Evolutionary conservation across 495 filamentous ascomycete species (phyloP), one percentile per base, ranked within the genome.

Genomic region (Lentithecium fluviatile): DNA sequence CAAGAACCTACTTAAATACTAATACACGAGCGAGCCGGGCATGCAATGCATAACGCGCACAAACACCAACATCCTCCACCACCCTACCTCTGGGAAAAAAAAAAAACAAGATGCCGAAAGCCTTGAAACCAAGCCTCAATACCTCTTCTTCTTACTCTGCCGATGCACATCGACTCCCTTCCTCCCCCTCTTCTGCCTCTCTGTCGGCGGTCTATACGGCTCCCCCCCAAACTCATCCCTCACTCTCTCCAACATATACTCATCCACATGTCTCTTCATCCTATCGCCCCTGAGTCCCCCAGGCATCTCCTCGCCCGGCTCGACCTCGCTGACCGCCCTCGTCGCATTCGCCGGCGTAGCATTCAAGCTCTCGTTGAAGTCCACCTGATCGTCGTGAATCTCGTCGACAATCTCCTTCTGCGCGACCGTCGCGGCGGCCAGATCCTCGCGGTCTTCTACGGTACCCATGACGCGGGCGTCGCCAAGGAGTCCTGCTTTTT

Each of bases 371-470:
- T 96, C 94, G n/a, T 85, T 84, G 67, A 97, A 97, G 66, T 99
- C 94, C 0, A 83, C 90, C 32, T 90, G 91, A 59, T 97, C 94
- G 46, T 88, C 86, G 68, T 90, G 84, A 29, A 85, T 80, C 36
- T 89, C 87, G 69, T 91, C 86, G 40, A 86, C 82, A 23, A 95
- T 83, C 68, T 97, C 94, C 67, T 88, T 93, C 73, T 96, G 87
- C 0, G 92, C 92, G 21, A 88, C 82, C 58, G 87, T 86, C 0
- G 94, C 95, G 0, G 95, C 95, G 19, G 82, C 83, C 7, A 88
- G 88, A 72, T 99, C 95, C 71, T 99, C 95, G 47, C 82, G 80
- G 68, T 99, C 95, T 73, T 99, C 95, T 10, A 89, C 95, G 59
- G 87, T 85, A 62, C 93, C 90, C 29, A 97, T 84, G 0, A 88